phyloP scores from a whole-genome alignment of 2,329 filamentous ascomycete species.

The Orbilia ellipsospora region DNA sequence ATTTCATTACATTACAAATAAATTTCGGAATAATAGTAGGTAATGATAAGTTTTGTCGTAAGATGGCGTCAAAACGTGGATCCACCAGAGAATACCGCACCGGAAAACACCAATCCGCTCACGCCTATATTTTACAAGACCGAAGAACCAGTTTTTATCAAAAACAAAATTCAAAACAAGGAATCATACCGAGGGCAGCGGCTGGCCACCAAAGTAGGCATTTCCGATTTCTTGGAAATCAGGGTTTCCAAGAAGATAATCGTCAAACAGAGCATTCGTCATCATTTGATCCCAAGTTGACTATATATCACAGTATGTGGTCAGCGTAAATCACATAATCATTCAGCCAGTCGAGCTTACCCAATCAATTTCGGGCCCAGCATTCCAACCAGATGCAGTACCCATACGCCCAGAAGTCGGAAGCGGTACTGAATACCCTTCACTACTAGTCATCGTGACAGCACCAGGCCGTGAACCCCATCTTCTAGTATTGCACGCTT shows the following conservation, averaged over 20 bases:
- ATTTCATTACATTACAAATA: neutral
- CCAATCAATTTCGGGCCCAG: conserved; percentile 43
- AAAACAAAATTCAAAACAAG: conserved; percentile 1
- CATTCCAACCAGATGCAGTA: conserved; percentile 24
- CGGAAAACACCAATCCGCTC: conserved; percentile 38
- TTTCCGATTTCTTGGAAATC: conserved; percentile 54
- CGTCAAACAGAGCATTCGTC: conserved; percentile 51
- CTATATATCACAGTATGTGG: neutral
- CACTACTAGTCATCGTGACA: conserved; percentile 53
- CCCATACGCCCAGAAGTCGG: conserved; percentile 33
- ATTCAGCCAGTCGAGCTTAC: conserved; percentile 12
- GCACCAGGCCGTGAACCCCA: conserved; percentile 21
- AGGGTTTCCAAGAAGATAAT: conserved; percentile 48
- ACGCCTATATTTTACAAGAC: conserved; percentile 24
- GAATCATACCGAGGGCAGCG: conserved; percentile 21
- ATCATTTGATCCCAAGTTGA: conserved; percentile 55
- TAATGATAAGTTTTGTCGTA: conserved; percentile 1
- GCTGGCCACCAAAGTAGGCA: conserved; percentile 40
- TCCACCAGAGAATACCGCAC: conserved; percentile 11
- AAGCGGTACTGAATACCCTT: conserved; percentile 43
- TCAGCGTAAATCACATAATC: neutral
- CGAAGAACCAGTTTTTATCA: neutral
- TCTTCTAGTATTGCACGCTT: conserved; percentile 42
- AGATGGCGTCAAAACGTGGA: neutral
- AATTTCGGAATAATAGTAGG: conserved; percentile 3